phyloP scores from a whole-genome alignment of 192 early-diverging fungal genomes.

The Entomortierella chlamydospora region DNA sequence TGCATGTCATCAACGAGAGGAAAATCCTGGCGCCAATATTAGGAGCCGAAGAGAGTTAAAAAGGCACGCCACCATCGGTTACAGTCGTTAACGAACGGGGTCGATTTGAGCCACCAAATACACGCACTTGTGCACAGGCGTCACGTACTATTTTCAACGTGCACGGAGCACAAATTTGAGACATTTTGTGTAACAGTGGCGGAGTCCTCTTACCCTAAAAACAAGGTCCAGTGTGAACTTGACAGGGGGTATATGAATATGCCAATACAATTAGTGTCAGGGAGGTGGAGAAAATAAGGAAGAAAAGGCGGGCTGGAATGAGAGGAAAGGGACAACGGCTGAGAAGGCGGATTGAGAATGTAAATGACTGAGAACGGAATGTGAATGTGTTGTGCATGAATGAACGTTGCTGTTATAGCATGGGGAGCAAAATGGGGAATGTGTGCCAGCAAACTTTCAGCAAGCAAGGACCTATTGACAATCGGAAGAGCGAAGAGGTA shows the following conservation, averaged over 20 bases:
- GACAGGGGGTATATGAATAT: background rate
- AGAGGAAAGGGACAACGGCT: background rate
- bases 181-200: conserved; percentile 2
- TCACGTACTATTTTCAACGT: no score
- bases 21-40: no score
- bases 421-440: background rate
- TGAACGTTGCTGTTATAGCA: background rate
- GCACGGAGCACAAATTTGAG: background rate
- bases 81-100: no score
- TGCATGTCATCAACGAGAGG: no score
- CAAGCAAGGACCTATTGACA: background rate
- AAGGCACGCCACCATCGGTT: no score
- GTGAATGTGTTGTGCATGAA: background rate
- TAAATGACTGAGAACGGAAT: background rate
- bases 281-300: background rate
- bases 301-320: background rate
- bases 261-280: background rate
- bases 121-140: no score
- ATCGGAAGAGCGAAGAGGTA: background rate
- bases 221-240: background rate
- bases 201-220: background rate
- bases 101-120: no score
- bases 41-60: no score
- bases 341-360: background rate
- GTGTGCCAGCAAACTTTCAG: background rate